Base-by-base conservation (phyloP, 2,329 filamentous ascomycete species). In the Septoria petroselini region DNA sequence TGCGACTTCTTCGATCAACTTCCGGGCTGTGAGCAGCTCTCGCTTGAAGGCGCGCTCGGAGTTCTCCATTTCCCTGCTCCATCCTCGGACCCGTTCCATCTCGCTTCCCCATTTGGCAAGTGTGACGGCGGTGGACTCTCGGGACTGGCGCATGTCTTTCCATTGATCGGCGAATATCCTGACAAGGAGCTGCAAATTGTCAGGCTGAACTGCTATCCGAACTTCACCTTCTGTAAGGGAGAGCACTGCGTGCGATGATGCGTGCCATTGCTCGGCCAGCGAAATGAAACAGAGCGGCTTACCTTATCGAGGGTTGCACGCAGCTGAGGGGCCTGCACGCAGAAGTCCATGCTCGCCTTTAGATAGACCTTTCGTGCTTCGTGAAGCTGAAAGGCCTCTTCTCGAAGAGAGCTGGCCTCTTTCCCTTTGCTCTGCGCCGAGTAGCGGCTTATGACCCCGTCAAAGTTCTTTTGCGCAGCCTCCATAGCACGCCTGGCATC, bases 341-440 rank as follows among this genome's bases (percentile, higher is more conserved):
- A 95, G 67, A 91, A 97, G 69, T 98, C 93, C 81, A 98, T 84
- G 11, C 88, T 91, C 1, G 91, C 86, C 66, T 90, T 91, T 35
- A 97, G 76, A 67, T 98, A 98, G 25, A 84, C 81, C 65, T 93
- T 94, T 51, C 91, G 82, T 18, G 88, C 87, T 73, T 97, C 93
- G 66, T 95, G 93, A 30, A 97, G 82, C 66, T 93, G 85, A 64
- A 98, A 98, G 0, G 93, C 93, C 70, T 98, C 93, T 69, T 98
- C 93, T 53, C 93, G 81, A 48, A 98, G 75, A 1, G 90, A 82
- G 0, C 90, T 96, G 0, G 91, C 82, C 69, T 98, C 93, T 71
- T 97, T 98, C 4, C 88, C 85, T 74, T 96, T 97, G 58, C 84
- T 86, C 70, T 96, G 90, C 2, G 80, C 76, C 4, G 90, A 80